Base-by-base conservation (phyloP, 2,329 filamentous ascomycete species). In the Penicillium sp. region DNA sequence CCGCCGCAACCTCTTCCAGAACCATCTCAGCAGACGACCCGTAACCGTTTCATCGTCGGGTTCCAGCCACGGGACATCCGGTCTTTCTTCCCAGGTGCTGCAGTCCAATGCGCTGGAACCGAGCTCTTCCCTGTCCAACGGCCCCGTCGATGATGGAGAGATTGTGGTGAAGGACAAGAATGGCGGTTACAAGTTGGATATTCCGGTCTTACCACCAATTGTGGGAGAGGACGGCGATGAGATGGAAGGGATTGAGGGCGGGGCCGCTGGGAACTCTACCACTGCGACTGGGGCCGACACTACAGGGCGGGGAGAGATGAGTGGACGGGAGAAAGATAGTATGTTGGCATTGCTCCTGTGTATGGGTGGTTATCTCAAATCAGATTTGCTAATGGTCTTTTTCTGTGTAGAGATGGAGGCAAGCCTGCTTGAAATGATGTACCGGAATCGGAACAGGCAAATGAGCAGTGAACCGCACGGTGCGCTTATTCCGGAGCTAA, bases 391-490 rank as follows among this genome's bases (percentile, higher is more conserved):
- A n/a, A 53, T 49, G 30, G 56, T 31, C 52, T 66, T 58, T 11
- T 21, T 13, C n/a, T 26, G 26, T 21, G 13, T 65, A 76, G 82
- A 82, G 67, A 78, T 84, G 54, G 81, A 82, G 61, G 75, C 73
- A 15, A 80, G 77, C 58, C 71, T 85, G 57, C 70, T 76, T 52
- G 79, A 81, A 57, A 75, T 80, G 73, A 78, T 79, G 71, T 73
- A 70, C 63, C 73, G 74, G 19, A 76, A 73, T 64, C 72, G 73
- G 47, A 78, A 71, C 59, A 71, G 79, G 59, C 86, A 89, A 71
- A 82, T 87, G 9, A 86, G 86, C 69, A 74, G 69, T 68, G 88
- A 90, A 66, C 85, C 87, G 54, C 87, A 90, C 78, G 88, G 89
- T 90, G 73, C 70, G 82, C 73, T 45, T 62, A 50, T 54, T 55